These are phyloP conservation scores for Coemansia sp. DNA, from an alignment of 192 early-diverging fungal genomes.

Conservation along the genomic window DNA sequence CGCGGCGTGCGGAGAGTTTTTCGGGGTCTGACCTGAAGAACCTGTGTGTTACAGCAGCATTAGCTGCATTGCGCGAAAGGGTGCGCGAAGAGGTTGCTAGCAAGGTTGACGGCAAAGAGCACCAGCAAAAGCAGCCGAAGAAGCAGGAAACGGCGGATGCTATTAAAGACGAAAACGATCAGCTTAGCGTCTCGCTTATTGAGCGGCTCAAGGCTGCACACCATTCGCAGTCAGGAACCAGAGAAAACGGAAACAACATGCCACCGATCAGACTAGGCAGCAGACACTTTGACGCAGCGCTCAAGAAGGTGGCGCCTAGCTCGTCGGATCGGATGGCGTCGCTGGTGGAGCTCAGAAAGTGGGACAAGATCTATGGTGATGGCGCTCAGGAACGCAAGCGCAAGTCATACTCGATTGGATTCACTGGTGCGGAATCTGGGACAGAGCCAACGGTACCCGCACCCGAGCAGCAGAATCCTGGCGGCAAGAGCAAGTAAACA, in stretches of 20 bases:
- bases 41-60: conserved; percentile 84
- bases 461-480: not conserved
- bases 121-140: not conserved
- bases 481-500: not conserved
- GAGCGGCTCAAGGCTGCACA: conserved; percentile 36
- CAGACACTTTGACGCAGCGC: conserved; percentile 82
- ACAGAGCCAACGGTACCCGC: not conserved
- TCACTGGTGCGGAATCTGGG: conserved; percentile 16
- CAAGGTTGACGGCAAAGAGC: not conserved
- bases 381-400: conserved; percentile 57
- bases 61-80: conserved; percentile 64
- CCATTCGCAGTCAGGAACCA: conserved; percentile 19
- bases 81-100: conserved; percentile 53
- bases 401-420: conserved; percentile 40
- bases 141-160: not conserved
- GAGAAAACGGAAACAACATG: conserved; percentile 8
- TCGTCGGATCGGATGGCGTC: conserved; percentile 89
- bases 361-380: conserved; percentile 88
- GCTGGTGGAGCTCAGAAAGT: conserved; percentile 85
- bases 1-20: conserved; percentile 72
- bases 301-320: conserved; percentile 81
- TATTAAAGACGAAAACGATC: conserved; percentile 17
- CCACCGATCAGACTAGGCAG: conserved; percentile 18
- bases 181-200: conserved; percentile 37
- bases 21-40: conserved; percentile 97